These are phyloP conservation scores for Diaporthe ilicicola DNA, from an alignment of 2,329 filamentous ascomycete genomes.

Conservation along the genomic window DNA sequence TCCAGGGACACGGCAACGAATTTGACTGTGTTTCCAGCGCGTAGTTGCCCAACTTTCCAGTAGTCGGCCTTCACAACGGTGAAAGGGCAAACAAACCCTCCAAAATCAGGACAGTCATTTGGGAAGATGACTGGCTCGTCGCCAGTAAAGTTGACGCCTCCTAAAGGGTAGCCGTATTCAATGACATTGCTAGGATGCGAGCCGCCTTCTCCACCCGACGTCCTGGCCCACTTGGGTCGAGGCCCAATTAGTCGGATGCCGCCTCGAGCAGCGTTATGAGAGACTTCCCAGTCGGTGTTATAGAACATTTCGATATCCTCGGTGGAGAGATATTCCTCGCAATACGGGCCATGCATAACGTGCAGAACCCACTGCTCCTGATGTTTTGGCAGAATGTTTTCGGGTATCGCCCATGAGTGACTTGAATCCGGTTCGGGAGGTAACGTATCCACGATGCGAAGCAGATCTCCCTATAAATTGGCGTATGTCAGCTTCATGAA, in stretches of 20 bases:
- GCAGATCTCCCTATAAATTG: conserved; percentile 52
- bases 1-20: conserved; percentile 60
- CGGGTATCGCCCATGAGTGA: conserved; percentile 49
- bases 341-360: conserved; percentile 64
- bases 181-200: conserved; percentile 68
- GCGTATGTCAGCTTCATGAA: neutral
- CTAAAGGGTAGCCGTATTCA: conserved; percentile 67
- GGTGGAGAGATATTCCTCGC: conserved; percentile 58
- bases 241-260: conserved; percentile 69
- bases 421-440: conserved; percentile 39
- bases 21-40: conserved; percentile 63
- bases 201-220: conserved; percentile 69
- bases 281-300: conserved; percentile 64
- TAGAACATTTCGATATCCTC: conserved; percentile 67
- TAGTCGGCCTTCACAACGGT: conserved; percentile 65
- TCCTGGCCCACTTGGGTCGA: conserved; percentile 64
- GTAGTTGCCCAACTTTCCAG: conserved; percentile 70
- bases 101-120: conserved; percentile 66
- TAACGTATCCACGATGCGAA: conserved; percentile 49
- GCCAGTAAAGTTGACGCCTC: conserved; percentile 68
- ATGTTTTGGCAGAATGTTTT: conserved; percentile 57
- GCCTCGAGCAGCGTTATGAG: conserved; percentile 67
- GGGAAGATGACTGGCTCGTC: conserved; percentile 69
- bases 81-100: conserved; percentile 65
- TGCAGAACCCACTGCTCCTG: conserved; percentile 59